These are phyloP conservation scores for Tulasnella sp. DNA, from an alignment of 768 basidiomycete genomes.

Conservation along the genomic window DNA sequence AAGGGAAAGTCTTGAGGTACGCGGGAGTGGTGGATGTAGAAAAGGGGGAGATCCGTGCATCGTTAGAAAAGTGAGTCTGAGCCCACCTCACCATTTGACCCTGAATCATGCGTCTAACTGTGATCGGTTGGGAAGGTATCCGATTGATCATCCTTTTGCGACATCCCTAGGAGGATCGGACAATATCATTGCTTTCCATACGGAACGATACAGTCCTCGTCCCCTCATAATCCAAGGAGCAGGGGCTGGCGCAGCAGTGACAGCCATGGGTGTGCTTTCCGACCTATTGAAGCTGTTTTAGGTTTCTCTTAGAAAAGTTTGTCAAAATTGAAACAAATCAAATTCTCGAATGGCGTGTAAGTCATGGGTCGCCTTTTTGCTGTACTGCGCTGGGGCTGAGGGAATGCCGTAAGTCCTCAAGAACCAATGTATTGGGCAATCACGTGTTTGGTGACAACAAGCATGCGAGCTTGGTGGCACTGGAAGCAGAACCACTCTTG, in stretches of 20 bases:
- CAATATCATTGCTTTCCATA: conserved; percentile 97
- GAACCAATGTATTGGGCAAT: too few species aligned
- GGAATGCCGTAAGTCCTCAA: too few species aligned
- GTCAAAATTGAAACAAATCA: not conserved
- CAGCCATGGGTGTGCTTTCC: conserved; percentile 93
- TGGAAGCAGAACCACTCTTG: too few species aligned
- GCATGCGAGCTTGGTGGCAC: too few species aligned
- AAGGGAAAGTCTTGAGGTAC: conserved; percentile 81
- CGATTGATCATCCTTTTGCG: conserved; percentile 83
- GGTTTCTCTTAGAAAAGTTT: not conserved
- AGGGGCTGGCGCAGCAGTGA: conserved; percentile 95
- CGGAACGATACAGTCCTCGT: conserved; percentile 75
- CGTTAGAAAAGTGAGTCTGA: conserved; percentile 68
- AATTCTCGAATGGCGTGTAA: not conserved
- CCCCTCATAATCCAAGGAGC: conserved; percentile 93
- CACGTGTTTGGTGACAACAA: too few species aligned
- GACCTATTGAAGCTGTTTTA: conserved; percentile 50
- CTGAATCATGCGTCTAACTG: not conserved
- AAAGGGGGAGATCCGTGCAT: conserved; percentile 64
- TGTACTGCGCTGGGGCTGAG: too few species aligned
- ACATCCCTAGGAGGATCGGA: conserved; percentile 93
- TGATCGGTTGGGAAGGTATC: conserved; percentile 49
- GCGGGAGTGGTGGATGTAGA: conserved; percentile 87
- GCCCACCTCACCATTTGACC: not conserved
- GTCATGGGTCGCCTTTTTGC: too few species aligned